A percentile compares a stretch with the other conserved stretches of the same genome.
phyloP scores from a whole-genome alignment of 2,329 filamentous ascomycete species.

The Aureobasidium sp. region DNA sequence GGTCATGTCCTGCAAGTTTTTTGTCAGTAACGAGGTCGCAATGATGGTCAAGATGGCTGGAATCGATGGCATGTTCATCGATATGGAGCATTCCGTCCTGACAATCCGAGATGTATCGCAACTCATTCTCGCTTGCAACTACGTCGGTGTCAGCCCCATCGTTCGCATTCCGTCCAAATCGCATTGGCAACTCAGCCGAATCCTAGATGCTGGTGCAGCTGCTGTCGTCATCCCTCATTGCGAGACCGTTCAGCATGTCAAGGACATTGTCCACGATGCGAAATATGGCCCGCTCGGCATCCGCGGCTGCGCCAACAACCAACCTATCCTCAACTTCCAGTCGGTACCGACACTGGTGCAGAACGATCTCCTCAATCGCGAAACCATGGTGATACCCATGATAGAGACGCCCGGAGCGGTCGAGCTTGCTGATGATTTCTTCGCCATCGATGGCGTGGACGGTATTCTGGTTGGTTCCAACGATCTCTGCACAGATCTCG shows the following conservation, averaged over 20 bases:
- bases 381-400: slow-evolving; percentile 39
- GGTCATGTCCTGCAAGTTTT: slow-evolving; percentile 25
- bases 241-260: slow-evolving; percentile 32
- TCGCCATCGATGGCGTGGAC: slow-evolving; percentile 38
- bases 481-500: slow-evolving; percentile 39
- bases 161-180: slow-evolving; percentile 37
- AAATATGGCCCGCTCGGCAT: slow-evolving; percentile 35
- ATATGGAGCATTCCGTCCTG: slow-evolving; percentile 40
- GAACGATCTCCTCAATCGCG: slow-evolving; percentile 31
- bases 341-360: slow-evolving; percentile 19
- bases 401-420: slow-evolving; percentile 37
- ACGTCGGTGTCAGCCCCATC: slow-evolving; percentile 36
- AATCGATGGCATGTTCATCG: slow-evolving; percentile 38
- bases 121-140: slow-evolving; percentile 35
- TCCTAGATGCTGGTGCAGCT: slow-evolving; percentile 37
- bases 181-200: slow-evolving; percentile 33
- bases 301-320: slow-evolving; percentile 32
- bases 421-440: slow-evolving; percentile 35
- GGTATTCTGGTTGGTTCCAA: slow-evolving; percentile 40
- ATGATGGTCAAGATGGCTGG: slow-evolving; percentile 37
- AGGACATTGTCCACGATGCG: slow-evolving; percentile 31
- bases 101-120: slow-evolving; percentile 32
- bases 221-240: slow-evolving; percentile 39
- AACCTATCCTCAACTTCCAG: slow-evolving; percentile 33
- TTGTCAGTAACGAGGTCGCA: slow-evolving; percentile 31